Evolutionary conservation across 2,329 filamentous ascomycete genomes (phyloP), one percentile per base, ranked within the genome.

Genomic region (Fusarium pseudocircinatum): DNA sequence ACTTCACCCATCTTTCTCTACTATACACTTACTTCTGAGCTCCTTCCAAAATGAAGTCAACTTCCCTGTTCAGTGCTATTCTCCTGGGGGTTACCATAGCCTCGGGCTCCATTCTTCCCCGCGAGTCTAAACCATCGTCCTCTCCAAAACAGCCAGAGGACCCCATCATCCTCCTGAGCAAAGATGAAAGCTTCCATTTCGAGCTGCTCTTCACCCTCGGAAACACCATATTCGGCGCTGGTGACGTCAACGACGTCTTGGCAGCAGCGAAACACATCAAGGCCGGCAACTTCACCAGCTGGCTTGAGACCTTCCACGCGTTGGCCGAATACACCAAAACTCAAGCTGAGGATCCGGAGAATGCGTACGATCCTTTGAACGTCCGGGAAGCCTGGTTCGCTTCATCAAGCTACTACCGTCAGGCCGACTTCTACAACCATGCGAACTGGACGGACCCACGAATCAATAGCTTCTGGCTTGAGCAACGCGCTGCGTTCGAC

Each of bases 111-210:
- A 22, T 28, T 7, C 1, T 47, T 2, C 26, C 18, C 6, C 44
- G 44, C 6, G 9, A 2, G 9, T 11, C 20, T 22, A 0, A 0
- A 4, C 44, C 44, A 28, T 47, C 44, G 0, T 1, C 9, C 20
- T 22, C 44, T 22, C 0, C 13, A 11, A 12, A 47, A 0, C 26
- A 22, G 26, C 18, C 26, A 8, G 26, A 15, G 2, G 44, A 46
- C 4, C 44, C 44, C 9, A 28, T 47, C 4, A 28, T 28, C 4
- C 44, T 47, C 20, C 5, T 47, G 9, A 47, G 26, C 20, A 47
- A 47, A 3, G 44, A 47, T 15, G 44, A 28, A 28, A 47, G 44
- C 4, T 47, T 47, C 26, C 44, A 47, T 15, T 47, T 47, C 9
- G 44, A 47, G 6, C 26, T 47, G 20, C 44, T 47, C 44, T 47